Conservation (phyloP, 208 protist species). For the Leishmania arabica region DNA sequence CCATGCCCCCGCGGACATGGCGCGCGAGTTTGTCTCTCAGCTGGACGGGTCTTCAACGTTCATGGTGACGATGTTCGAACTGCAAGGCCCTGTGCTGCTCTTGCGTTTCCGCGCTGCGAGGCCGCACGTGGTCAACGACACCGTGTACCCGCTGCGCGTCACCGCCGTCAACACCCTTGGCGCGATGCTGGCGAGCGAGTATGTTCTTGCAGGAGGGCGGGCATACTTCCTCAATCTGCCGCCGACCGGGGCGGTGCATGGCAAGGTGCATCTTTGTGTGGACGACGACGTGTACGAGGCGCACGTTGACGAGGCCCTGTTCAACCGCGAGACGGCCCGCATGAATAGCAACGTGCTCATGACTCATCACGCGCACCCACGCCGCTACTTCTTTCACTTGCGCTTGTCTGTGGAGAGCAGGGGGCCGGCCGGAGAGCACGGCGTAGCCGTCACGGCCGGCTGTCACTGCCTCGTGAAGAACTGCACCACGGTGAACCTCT, state of each 20-base stretch:
- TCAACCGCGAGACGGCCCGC: constrained; percentile 24
- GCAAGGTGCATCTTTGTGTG: constrained; percentile 15
- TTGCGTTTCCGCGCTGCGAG: constrained; percentile 21
- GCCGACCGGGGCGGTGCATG: constrained; percentile 11
- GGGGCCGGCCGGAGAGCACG: constrained; percentile 21
- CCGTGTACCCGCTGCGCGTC: constrained; percentile 23
- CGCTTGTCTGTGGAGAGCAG: constrained; percentile 18
- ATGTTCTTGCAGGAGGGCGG: constrained; percentile 11
- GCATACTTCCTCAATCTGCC: constrained; percentile 28
- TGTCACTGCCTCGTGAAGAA: constrained; percentile 32
- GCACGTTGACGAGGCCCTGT: constrained; percentile 16
- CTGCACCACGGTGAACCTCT: constrained; percentile 26
- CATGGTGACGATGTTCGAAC: constrained; percentile 26
- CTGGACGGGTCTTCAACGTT: constrained; percentile 32
- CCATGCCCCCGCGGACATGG: constrained; percentile 10
- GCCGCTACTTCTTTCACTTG: constrained; percentile 29
- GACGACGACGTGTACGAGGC: constrained; percentile 23
- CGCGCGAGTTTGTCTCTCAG: constrained; percentile 32
- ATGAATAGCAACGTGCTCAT: constrained; percentile 19
- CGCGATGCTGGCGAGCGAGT: constrained; percentile 19
- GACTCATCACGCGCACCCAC: constrained; percentile 18
- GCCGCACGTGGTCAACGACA: constrained; percentile 31
- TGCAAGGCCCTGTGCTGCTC: constrained; percentile 24
- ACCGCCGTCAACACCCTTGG: constrained; percentile 21
- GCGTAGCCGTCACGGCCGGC: constrained; percentile 26